Evolutionary conservation across 1,284 basidiomycete species (phyloP), one percentile per base, ranked within the genome.

Genomic region (Cutaneotrichosporon cavernicola): DNA sequence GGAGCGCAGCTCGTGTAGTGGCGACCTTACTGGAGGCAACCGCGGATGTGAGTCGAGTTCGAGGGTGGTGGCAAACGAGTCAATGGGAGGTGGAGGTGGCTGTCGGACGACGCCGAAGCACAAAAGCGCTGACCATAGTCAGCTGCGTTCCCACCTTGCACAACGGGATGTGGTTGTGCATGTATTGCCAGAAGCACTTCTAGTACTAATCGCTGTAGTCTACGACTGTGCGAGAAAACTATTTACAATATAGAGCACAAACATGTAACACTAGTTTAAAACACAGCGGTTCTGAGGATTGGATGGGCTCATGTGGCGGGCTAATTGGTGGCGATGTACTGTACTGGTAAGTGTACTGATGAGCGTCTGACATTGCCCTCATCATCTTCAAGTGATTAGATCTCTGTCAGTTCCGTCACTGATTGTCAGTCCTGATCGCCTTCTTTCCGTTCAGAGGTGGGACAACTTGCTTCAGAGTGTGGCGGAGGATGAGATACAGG

Each of bases 61-160:
- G 30, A 3, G 22, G 10, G 11, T 1, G 26, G 21, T 26, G 47
- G 21, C 21, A 26, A 21, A n/a, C 22, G 46, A 22, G n/a, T 26
- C 47, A 21, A 21, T 50, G 9, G 1, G n/a, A 50, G 26, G 47
- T 50, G n/a, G 47, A 8, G 47, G 26, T 50, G 47, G 43, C 2
- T 14, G 5, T 46, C 43, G 43, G 43, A 46, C 18, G 43, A 18
- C 18, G 7, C 43, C 18, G 18, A n/a, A 46, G 16, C 16, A 43
- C 8, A 30, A 26, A 51, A 26, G 26, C 26, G 31, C 51, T 53
- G 30, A 53, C n/a, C 8, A 13, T 2, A 53, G 51, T 18, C 16
- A 14, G 4, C 31, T 53, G 51, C 30, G 51, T 53, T 4, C 51
- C 51, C 18, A 53, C 51, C 30, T n/a, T 53, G 51, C 51, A 53